Base-by-base conservation (phyloP, 2,329 filamentous ascomycete genomes). In the Xylaria hypoxylon region DNA sequence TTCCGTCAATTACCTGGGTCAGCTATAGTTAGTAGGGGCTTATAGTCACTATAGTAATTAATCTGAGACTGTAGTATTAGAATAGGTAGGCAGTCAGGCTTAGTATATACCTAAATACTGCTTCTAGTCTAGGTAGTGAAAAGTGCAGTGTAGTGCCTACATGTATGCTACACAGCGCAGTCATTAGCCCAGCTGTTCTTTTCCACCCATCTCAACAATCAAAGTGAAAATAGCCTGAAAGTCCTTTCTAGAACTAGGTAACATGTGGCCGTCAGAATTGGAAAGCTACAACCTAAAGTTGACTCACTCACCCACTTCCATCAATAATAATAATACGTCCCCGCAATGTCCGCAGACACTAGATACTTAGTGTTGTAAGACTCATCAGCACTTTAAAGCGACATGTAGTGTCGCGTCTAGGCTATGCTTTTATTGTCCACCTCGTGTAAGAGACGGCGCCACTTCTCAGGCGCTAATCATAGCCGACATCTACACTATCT, bases 191-290 rank as follows among this genome's bases (percentile, higher is more conserved):
- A 6, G 40, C 24, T n/a, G 38, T 35, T 45, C 26, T 42, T 33
- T 45, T 28, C 35, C 24, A 44, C 22, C 53, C 45, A 8, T 50
- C 24, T 11, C 10, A 42, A 50, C 35, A 35, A n/a, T n/a, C n/a
- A 42, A 28, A 28, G 19, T 45, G 40, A 42, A 55, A 66, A 64
- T 35, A 67, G 59, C 53, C 64, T 63, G 51, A 64, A 55, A 40
- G 50, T 33, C 8, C 19, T 33, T 17, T 40, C 50, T 48, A 31
- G 35, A 28, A n/a, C n/a, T 40, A 22, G 13, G 22, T 45, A 31
- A 45, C 42, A 50, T 42, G 31, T 47, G 53, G 26, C 15, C 24
- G 19, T 56, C 51, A 38, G 51, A 56, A 22, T 3, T 24, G 10
- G 42, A 10, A 55, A 24, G 38, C 19, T 45, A 26, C 59, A 22